Percentiles rank a stretch among this genome's conserved stretches.
Evolutionary conservation across 768 basidiomycete genomes (phyloP).

Genomic region (Asterophora lycoperdoides): DNA sequence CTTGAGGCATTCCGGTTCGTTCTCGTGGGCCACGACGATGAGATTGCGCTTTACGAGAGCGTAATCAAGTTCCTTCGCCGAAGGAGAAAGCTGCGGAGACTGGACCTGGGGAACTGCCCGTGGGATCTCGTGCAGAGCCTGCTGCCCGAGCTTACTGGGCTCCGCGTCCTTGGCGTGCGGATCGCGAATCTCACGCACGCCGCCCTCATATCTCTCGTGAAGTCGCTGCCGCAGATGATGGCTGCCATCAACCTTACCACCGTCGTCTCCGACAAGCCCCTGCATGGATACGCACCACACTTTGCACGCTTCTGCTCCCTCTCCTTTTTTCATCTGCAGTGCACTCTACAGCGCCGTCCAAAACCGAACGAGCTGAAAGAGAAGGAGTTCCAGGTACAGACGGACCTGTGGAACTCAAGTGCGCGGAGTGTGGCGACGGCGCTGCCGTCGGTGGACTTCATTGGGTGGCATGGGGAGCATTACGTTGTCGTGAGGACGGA

Average conservation of each 20-base stretch:
- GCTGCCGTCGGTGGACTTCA: conserved; percentile 54
- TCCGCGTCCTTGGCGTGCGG: conserved; percentile 55
- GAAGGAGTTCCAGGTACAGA: conserved; percentile 55
- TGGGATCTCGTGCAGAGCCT: conserved; percentile 55
- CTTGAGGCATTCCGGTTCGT: conserved; percentile 62
- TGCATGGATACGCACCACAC: conserved; percentile 48
- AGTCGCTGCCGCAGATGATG: conserved; percentile 42
- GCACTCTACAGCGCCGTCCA: conserved; percentile 42
- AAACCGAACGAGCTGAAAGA: conserved; percentile 56
- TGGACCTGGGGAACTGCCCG: conserved; percentile 64
- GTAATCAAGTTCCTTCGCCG: conserved; percentile 51
- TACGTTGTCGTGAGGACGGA: conserved; percentile 53
- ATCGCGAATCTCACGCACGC: conserved; percentile 45
- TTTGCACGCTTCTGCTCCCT: conserved; percentile 48
- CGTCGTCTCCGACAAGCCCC: conserved; percentile 43
- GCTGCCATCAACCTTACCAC: conserved; percentile 50
- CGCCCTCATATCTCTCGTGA: conserved; percentile 36
- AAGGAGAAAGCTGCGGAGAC: conserved; percentile 43
- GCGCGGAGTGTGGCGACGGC: conserved; percentile 47
- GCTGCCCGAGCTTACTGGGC: conserved; percentile 44
- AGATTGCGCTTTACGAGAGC: conserved; percentile 45
- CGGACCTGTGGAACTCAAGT: conserved; percentile 49
- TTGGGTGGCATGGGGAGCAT: conserved; percentile 74
- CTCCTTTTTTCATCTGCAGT: conserved; percentile 58
- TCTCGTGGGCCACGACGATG: conserved; percentile 60